Conservation (phyloP, 2,329 filamentous ascomycete species). For the Diaporthe sp. region DNA sequence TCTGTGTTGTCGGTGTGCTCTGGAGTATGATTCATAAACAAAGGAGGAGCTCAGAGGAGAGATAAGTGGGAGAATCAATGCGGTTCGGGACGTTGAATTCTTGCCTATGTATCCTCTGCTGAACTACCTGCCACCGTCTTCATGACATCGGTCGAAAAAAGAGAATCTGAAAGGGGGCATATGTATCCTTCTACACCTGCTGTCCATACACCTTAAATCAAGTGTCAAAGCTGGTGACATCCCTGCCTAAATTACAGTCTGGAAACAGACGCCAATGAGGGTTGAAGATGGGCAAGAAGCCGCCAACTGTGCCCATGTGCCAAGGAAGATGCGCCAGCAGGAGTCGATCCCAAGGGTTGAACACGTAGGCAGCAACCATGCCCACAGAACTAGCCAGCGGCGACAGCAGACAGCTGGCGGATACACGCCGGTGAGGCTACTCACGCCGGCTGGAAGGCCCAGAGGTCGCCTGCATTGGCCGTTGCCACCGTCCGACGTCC, state of each 20-base stretch:
- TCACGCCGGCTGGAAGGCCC: neutral
- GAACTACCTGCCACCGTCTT: neutral
- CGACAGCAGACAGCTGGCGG: neutral
- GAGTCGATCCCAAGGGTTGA: neutral
- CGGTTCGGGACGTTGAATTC: neutral
- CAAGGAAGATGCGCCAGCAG: neutral
- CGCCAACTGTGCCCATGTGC: neutral
- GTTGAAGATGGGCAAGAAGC: neutral
- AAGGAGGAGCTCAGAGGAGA: neutral
- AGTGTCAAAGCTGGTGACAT: neutral
- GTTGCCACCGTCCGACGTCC: neutral
- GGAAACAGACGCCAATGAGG: neutral
- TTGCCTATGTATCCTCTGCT: neutral
- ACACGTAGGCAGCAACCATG: neutral
- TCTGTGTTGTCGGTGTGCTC: neutral
- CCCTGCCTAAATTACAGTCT: neutral
- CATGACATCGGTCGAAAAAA: neutral
- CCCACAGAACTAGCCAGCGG: neutral
- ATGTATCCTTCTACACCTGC: neutral
- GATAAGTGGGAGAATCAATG: neutral
- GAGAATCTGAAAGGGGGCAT: neutral
- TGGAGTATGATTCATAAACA: neutral
- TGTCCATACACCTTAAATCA: neutral
- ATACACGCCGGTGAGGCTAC: neutral
- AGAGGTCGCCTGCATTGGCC: neutral